A percentile compares a stretch with the other conserved stretches of the same genome.
Conservation (phyloP, 1,284 basidiomycete species). For the Phellopilus nigrolimitatus region DNA sequence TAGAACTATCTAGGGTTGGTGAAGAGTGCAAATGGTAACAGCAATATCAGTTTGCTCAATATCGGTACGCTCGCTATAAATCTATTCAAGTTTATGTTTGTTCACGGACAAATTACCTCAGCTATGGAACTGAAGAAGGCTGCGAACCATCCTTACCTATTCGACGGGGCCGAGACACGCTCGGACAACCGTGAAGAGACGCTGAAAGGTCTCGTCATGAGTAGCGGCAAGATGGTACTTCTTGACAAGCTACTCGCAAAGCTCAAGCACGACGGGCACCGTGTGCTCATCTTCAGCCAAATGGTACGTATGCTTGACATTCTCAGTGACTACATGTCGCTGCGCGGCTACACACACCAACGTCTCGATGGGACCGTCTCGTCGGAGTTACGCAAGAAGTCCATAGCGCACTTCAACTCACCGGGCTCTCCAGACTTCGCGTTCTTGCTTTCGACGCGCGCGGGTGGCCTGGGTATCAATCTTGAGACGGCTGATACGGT, state of each 20-base stretch:
- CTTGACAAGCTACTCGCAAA: conserved; percentile 91
- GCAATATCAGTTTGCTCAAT: conserved; percentile 89
- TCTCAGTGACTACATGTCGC: conserved; percentile 92
- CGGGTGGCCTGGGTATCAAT: conserved; percentile 98
- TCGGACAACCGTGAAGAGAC: conserved; percentile 80
- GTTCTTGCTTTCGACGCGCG: conserved; percentile 89
- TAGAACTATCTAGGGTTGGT: conserved; percentile 92
- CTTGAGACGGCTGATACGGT: conserved; percentile 97
- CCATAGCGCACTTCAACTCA: conserved; percentile 76
- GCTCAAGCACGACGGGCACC: conserved; percentile 88
- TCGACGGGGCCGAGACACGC: conserved; percentile 89
- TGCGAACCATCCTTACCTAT: conserved; percentile 96
- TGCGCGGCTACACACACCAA: conserved; percentile 82
- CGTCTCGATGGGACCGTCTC: conserved; percentile 73
- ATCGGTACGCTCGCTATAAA: conserved; percentile 56
- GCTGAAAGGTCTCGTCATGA: conserved; percentile 95
- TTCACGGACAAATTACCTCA: conserved; percentile 27
- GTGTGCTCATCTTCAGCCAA: conserved; percentile 98
- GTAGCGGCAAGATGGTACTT: conserved; percentile 96
- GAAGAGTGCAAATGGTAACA: conserved; percentile 80
- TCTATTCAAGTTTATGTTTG: conserved; percentile 1
- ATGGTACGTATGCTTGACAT: conserved; percentile 99
- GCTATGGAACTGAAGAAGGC: conserved; percentile 98
- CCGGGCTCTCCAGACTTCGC: conserved; percentile 71
- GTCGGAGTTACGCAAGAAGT: conserved; percentile 80